Evolutionary conservation across 2,329 filamentous ascomycete species (phyloP), one percentile per base, ranked within the genome.

Genomic region (Balansia obtecta): DNA sequence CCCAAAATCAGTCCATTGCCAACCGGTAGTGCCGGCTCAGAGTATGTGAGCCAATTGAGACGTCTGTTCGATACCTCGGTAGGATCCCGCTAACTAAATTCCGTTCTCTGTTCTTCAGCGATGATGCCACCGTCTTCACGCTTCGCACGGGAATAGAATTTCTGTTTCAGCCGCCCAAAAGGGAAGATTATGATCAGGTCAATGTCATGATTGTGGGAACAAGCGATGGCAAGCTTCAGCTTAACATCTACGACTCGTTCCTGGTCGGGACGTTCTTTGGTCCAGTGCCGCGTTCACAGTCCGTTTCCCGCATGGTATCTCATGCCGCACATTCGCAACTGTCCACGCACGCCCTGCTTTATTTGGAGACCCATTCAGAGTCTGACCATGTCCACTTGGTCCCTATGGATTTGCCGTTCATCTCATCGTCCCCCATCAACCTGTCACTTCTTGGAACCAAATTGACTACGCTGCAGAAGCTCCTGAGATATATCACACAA

Each of bases 231-330:
- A 75, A 72, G 16, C 72, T 94, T 12, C 84, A 91, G 61, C 71
- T 94, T 16, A 87, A 82, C 57, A 88, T 95, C 45, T 91, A 91
- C 63, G 86, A 95, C 63, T 90, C 86, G 6, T 88, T 95, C 58
- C 76, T 86, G 53, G 83, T 94, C 52, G 87, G 88, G 3, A 75
- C 68, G 12, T 82, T 89, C 53, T 64, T 69, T 52, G 73, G 75
- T 51, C 75, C 71, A 30, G 62, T 65, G 2, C 69, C 67, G 4
- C 51, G 49, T 15, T 20, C 58, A 43, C 48, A 53, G 1, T 50
- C 53, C 46, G 50, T 53, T 18, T 58, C 61, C 30, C 68, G 68
- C 50, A 66, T 79, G 18, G 65, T 74, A 44, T 72, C 69, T 27
- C 86, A 94, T 61, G 75, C 84, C 32, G 88, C 85, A 9, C 84